Conservation (phyloP, 2,329 filamentous ascomycete genomes). For the Botrytis deweyae region DNA sequence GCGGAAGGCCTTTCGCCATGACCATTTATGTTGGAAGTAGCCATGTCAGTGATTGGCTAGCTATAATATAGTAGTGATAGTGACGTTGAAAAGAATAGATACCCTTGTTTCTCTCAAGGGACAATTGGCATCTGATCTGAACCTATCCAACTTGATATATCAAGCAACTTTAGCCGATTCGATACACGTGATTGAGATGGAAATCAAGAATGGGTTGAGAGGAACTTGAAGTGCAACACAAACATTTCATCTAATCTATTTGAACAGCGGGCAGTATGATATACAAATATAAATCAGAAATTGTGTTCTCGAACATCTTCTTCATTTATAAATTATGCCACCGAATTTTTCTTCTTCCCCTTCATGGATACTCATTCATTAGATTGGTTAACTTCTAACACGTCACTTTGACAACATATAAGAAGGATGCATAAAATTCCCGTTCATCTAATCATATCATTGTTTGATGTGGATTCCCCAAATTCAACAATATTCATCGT, state of each 20-base stretch:
- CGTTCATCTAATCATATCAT: not conserved
- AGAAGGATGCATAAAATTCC: not conserved
- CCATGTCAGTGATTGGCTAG: conserved; percentile 24
- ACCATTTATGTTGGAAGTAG: conserved; percentile 34
- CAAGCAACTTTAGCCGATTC: conserved; percentile 1
- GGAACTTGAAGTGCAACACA: not conserved
- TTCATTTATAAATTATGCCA: not conserved
- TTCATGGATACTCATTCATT: not conserved
- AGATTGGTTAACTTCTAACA: conserved; percentile 5
- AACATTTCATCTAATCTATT: not conserved
- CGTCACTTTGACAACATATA: conserved; percentile 12
- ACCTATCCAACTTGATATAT: not conserved
- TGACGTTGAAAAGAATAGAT: conserved; percentile 16
- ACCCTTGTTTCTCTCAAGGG: conserved; percentile 16
- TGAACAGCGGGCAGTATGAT: not conserved
- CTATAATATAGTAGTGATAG: not conserved
- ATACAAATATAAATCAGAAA: not conserved
- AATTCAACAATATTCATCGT: not conserved
- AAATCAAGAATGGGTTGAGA: not conserved
- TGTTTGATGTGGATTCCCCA: not conserved
- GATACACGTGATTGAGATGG: conserved; percentile 1
- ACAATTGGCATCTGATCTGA: conserved; percentile 21
- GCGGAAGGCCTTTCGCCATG: conserved; percentile 35
- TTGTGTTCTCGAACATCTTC: not conserved
- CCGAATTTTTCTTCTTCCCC: not conserved